Conservation (phyloP, 169 alveolate genomes). For the Plasmodium berghei region DNA sequence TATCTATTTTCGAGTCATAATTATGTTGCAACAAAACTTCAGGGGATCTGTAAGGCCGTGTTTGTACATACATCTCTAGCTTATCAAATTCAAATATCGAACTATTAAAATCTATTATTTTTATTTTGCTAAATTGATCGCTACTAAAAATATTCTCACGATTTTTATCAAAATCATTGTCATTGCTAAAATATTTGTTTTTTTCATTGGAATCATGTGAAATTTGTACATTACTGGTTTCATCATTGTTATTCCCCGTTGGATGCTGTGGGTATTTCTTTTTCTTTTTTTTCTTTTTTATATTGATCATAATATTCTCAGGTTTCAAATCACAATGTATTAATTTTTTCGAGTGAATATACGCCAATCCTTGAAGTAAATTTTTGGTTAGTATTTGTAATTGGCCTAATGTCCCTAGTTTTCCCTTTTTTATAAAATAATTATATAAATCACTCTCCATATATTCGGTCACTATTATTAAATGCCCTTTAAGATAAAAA, state of each 20-base stretch:
- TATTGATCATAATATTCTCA: conserved; percentile 91
- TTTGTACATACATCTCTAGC: conserved; percentile 94
- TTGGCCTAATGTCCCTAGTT: conserved; percentile 81
- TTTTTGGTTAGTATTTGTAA: conserved; percentile 67
- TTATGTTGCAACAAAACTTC: conserved; percentile 97
- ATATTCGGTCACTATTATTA: conserved; percentile 95
- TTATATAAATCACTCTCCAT: conserved; percentile 92
- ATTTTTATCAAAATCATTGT: neutral
- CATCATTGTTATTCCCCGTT: neutral
- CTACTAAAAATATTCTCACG: conserved; percentile 20
- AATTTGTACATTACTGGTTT: neutral
- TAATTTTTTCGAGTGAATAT: conserved; percentile 93
- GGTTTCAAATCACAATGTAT: conserved; percentile 98
- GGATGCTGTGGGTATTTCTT: neutral
- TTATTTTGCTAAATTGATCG: conserved; percentile 84
- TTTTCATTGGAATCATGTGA: neutral
- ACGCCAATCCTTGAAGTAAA: conserved; percentile 77
- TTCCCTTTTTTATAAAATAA: conserved; percentile 89
- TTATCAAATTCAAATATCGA: conserved; percentile 95
- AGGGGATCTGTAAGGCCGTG: conserved; percentile 98
- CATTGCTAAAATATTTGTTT: neutral
- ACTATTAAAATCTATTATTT: conserved; percentile 98
- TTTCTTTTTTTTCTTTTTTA: conserved; percentile 33
- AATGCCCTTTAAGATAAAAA: conserved; percentile 95
- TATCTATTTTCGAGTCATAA: conserved; percentile 97